Base-by-base conservation (phyloP, 179 eudicot species). In the Dionaea muscipula region DNA sequence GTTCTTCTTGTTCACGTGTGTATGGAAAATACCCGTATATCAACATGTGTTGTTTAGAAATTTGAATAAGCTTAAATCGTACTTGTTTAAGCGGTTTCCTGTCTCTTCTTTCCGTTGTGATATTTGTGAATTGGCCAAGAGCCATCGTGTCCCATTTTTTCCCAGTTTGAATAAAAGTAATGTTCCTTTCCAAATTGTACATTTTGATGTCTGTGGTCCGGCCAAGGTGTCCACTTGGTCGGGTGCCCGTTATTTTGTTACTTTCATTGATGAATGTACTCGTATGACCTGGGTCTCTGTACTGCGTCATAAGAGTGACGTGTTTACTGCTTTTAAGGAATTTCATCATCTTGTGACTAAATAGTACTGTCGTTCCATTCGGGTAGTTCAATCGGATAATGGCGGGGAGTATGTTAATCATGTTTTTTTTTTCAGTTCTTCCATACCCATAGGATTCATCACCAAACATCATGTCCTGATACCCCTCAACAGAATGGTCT, bases 401-500 rank as follows among this genome's bases (percentile, higher is more conserved):
- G 38, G 2, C 8, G 16, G 19, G 40, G 20, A 56, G 4, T 25
- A 15, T n/a, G 12, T 43, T 16, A 15, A 56, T 33, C 33, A 12
- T 17, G 10, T 6, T 49, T 23, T 56, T n/a, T n/a, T 0, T 23
- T 26, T 17, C 9, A 11, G 16, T 56, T 21, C 20, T n/a, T 56
- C 1, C 3, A 6, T n/a, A 24, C 40, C 16, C 1, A 56, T 7
- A 49, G 60, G 0, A 41, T 56, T 5, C 8, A 21, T 9, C 49
- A 56, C 8, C 35, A 56, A 19, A 40, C 31, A 26, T 40, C 51
- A 1, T 56, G 37, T 43, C 9, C 23, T 20, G 4, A 49, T 12
- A 49, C 53, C 13, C 53, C 27, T 4, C 53, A 49, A 49, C 26
- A 49, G 25, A 56, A 56, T 40, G 60, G 51, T 3, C 5, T 43